A percentile compares a stretch with the other conserved stretches of the same genome.
phyloP scores from a whole-genome alignment of 2,329 filamentous ascomycete genomes.

The Cadophora gregata region DNA sequence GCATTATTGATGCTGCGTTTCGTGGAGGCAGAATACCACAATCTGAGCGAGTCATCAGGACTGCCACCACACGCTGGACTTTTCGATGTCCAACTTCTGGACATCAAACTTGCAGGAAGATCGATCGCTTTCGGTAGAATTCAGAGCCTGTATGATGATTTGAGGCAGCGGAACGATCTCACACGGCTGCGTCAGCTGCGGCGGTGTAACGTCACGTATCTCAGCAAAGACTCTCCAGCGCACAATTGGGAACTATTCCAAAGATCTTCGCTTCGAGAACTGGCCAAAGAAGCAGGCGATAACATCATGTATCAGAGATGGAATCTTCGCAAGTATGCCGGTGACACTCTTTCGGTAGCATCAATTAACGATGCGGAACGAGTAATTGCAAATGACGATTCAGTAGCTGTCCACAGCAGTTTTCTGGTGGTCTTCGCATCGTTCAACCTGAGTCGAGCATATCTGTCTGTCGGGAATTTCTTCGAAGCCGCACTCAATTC shows the following conservation, averaged over 20 bases:
- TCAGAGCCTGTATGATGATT: background rate
- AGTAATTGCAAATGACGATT: conserved; percentile 2
- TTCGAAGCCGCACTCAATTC: conserved; percentile 8
- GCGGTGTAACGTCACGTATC: background rate
- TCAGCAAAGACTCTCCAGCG: background rate
- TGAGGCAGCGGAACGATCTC: conserved; percentile 3
- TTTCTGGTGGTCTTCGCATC: background rate
- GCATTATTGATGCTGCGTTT: background rate
- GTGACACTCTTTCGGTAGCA: background rate
- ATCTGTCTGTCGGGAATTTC: background rate
- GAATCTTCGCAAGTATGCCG: conserved; percentile 11
- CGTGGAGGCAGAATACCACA: background rate
- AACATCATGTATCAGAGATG: conserved; percentile 8
- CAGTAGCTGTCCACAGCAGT: background rate
- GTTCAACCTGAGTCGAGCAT: conserved; percentile 3
- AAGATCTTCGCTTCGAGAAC: background rate
- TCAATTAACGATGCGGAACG: conserved; percentile 1
- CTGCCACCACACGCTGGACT: background rate
- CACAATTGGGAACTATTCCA: conserved; percentile 3
- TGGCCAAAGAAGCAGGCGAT: conserved; percentile 5
- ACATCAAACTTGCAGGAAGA: background rate
- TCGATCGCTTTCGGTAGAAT: background rate
- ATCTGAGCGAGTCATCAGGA: background rate
- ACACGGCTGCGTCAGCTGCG: conserved; percentile 1
- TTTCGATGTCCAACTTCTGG: background rate